Percentiles rank a stretch among this genome's conserved stretches.
phyloP scores from a whole-genome alignment of 2,329 filamentous ascomycete species.

The Xylariales sp. region DNA sequence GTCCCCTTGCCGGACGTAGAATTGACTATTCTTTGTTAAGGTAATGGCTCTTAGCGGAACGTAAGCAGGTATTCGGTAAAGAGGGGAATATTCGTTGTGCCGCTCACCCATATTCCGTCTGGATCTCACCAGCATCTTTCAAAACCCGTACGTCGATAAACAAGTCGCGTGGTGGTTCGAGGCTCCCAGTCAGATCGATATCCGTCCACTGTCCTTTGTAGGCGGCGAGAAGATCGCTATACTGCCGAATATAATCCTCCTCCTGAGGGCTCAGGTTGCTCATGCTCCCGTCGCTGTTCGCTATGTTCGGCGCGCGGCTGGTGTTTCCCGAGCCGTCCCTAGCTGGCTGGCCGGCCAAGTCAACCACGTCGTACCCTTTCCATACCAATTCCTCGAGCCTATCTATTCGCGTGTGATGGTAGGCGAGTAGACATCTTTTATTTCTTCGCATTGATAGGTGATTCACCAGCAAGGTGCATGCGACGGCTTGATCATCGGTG shows the following conservation, averaged over 20 bases:
- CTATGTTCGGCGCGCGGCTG: conserved; percentile 50
- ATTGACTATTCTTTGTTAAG: conserved; percentile 97
- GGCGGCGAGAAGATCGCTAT: conserved; percentile 90
- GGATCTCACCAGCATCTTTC: conserved; percentile 97
- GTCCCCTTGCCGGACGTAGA: conserved; percentile 95
- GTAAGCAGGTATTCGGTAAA: conserved; percentile 40
- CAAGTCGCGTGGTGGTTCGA: conserved; percentile 93
- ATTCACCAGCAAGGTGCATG: conserved; percentile 90
- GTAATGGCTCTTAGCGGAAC: conserved; percentile 79
- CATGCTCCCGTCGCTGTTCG: conserved; percentile 63
- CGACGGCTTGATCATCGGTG: conserved; percentile 81
- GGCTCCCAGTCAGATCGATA: conserved; percentile 90
- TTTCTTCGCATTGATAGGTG: conserved; percentile 96
- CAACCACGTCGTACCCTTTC: conserved; percentile 86
- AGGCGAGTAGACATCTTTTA: conserved; percentile 93
- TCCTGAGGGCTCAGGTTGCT: conserved; percentile 94
- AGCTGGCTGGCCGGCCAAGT: conserved; percentile 70
- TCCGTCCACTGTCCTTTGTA: conserved; percentile 99
- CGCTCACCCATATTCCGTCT: conserved; percentile 95
- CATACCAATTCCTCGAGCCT: conserved; percentile 95
- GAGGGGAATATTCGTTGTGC: conserved; percentile 1
- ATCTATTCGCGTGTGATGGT: conserved; percentile 89
- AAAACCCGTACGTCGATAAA: conserved; percentile 97
- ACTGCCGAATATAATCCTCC: conserved; percentile 94
- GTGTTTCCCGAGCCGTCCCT: conserved; percentile 52